Base-by-base conservation (phyloP, 2,329 filamentous ascomycete genomes). In the Leptographium radiaticola region DNA sequence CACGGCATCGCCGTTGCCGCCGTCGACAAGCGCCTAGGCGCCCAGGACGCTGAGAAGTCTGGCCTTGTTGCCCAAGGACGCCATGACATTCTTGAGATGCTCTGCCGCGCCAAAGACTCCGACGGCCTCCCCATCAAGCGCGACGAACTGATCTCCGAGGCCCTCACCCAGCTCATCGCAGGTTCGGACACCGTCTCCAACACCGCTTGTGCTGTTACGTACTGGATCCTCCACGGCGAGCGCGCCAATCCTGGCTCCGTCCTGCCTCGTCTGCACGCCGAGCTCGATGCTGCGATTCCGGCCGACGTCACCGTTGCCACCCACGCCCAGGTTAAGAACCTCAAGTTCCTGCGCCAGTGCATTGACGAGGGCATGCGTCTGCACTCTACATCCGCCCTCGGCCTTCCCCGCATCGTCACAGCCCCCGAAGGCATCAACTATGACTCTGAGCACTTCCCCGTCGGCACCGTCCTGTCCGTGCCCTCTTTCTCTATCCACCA, bases 161-260 rank as follows among this genome's bases (percentile, higher is more conserved):
- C 56, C 9, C 52, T 58, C 31, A 58, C 56, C 6, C 56, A 58
- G 50, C 54, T 58, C 20, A 58, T 58, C 12, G 56, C 56, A 38
- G 56, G 56, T 40, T 54, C 51, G 30, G 56, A 58, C 48, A 58
- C 56, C 43, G 56, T 58, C 25, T 58, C 56, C 43, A 58, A 58
- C 50, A 58, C 56, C 5, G 49, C 56, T 6, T 58, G 56, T 25
- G 56, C 56, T 10, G 50, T 56, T 25, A 45, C 54, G 33, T 58
- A 56, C 47, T 58, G 56, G 56, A 58, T 58, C 42, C 55, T 58
- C 20, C 52, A 58, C 16, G 56, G 56, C 18, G 56, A 58, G 42
- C 52, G 54, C 15, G 52, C 52, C 11, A 18, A 25, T 2, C 56
- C 56, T 6, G 56, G 56, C 39, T 48, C 49, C 4, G 36, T 58